Evolutionary conservation across 768 basidiomycete species (phyloP), one percentile per base, ranked within the genome.

Genomic region (Mycena polygramma): DNA sequence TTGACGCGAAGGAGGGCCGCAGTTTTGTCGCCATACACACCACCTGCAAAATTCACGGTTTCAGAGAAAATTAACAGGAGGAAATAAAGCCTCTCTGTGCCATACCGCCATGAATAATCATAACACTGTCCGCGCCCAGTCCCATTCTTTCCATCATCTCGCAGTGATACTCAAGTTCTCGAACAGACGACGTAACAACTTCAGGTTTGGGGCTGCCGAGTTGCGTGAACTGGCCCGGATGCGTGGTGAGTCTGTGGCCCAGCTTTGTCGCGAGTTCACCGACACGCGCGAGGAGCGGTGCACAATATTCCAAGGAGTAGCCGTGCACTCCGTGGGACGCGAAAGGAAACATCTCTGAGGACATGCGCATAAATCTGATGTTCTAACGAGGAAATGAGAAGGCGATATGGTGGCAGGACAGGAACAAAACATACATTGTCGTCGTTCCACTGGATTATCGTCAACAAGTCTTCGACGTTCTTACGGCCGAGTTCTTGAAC

Each of bases 341-440:
- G 75, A 92, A 98, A 1, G 96, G 96, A 80, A 98, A 97, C 89
- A 98, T 91, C 72, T 96, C 94, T 10, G 94, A 95, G 0, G 95
- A 96, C 72, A 97, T 78, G 53, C 96, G 89, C 82, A 97, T 89
- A 80, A 96, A 97, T n/a, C 87, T 88, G 63, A 97, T 96, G 55
- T 90, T 85, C 87, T 89, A n/a, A 24, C 65, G 26, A 26, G n/a
- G 30, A 53, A 30, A 63, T 41, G 17, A 69, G 55, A n/a, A 19
- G 39, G 35, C 26, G 10, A 13, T 24, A 22, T 26, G 20, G 73
- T 17, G 15, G 37, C 41, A 10, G 9, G 45, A 24, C 36, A 65
- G 20, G 14, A 13, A 61, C 39, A 45, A 2, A 30, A 77, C 83
- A 59, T 76, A 88, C 91, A 80, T 97, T 94, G 57, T 88, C 86